Evolutionary conservation across 495 filamentous ascomycete genomes (phyloP).

Genomic region (Echria macrotheca): DNA sequence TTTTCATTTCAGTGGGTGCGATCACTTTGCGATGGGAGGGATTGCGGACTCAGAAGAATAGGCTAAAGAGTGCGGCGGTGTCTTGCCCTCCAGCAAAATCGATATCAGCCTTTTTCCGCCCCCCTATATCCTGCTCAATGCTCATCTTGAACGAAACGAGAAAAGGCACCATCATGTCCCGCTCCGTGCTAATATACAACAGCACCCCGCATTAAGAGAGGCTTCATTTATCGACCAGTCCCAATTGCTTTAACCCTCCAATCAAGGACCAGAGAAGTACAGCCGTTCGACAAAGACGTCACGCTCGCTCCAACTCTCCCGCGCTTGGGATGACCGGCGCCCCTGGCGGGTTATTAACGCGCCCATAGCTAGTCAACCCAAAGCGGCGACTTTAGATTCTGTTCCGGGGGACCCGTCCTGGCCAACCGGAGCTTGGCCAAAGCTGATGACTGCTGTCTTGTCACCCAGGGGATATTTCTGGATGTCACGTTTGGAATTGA

Average conservation of each 20-base stretch:
- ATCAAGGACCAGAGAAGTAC: constrained; percentile 17
- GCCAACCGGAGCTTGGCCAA: constrained; percentile 19
- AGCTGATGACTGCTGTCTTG: constrained; percentile 17
- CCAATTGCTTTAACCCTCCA: constrained; percentile 25
- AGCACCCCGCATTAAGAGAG: constrained; percentile 12
- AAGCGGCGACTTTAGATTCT: constrained; percentile 1
- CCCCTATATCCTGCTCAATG: constrained; percentile 19
- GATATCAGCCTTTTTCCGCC: constrained; percentile 15
- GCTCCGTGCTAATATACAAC: constrained; percentile 20
- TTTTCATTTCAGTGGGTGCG: not conserved
- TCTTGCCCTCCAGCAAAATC: not conserved
- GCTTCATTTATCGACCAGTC: constrained; percentile 17
- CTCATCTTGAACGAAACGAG: constrained; percentile 13
- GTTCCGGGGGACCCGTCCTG: constrained; percentile 1
- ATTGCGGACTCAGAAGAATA: constrained; percentile 12
- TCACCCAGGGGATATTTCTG: not conserved
- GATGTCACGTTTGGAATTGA: not conserved
- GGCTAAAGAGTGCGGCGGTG: constrained; percentile 8
- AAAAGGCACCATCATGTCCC: constrained; percentile 12
- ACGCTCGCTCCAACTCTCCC: constrained; percentile 3
- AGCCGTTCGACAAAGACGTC: constrained; percentile 7
- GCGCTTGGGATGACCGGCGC: constrained; percentile 3
- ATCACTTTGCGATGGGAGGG: not conserved
- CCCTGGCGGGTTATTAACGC: constrained; percentile 13
- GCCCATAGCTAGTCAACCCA: constrained; percentile 8